Base-by-base conservation (phyloP, 805 yeast genomes). In the Saccharomyces mikatae region DNA sequence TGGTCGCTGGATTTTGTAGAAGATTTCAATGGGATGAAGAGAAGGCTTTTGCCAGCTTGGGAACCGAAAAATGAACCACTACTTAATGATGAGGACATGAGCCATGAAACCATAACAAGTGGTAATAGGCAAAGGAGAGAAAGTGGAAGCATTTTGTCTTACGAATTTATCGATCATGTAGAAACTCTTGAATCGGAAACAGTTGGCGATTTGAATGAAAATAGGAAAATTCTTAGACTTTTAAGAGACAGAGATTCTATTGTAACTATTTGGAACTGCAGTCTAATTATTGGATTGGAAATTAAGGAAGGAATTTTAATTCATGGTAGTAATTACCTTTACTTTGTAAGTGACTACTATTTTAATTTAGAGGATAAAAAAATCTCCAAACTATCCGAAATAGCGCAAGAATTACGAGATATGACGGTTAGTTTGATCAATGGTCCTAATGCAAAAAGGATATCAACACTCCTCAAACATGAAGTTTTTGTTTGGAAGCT, bases 221-320 rank as follows among this genome's bases (percentile, higher is more conserved):
- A 89, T 65, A 71, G 96, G 53, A 86, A 84, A 62, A 85, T 89
- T 0, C 70, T 89, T 22, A 76, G 91, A 55, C 80, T 87, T 60
- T 71, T 89, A 53, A 82, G 73, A 60, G 77, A 81, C 51, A 87
- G 87, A 14, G 97, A 89, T 65, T 77, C 77, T 48, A 87, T 90
- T 26, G 77, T 74, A n/a, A 80, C 80, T 13, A 70, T 89, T 17
- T 84, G 88, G 84, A 89, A 89, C 65, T 82, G 87, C 1, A 81
- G 91, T 53, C 81, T 83, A 50, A 80, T 90, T 22, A 71, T 84
- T 54, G 96, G 96, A 0, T 71, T 89, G n/a, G 87, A 83, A 30
- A 82, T 90, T 1, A 73, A 78, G 17, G 96, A 89, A 63, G 87
- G 92, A 14, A 75, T 89, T 41, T 71, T 89, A 67, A 86, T 89